Conservation (phyloP, 768 basidiomycete genomes). For the Mycena vitilis region DNA sequence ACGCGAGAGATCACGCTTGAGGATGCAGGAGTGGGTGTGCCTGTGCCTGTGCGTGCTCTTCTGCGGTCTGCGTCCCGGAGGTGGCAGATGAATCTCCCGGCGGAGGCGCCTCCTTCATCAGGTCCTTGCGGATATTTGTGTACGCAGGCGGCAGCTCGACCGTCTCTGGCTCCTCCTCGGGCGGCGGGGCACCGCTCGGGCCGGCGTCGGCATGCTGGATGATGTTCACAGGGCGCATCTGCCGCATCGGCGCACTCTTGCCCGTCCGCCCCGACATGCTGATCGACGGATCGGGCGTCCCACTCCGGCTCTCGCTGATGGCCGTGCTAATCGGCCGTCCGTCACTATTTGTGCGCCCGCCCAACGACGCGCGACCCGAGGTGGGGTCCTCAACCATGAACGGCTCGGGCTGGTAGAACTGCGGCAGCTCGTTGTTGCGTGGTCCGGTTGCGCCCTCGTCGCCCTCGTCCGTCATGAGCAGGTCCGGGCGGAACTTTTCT, state of each 20-base stretch:
- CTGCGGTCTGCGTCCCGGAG: too few species aligned
- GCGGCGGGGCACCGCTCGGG: constrained; percentile 50
- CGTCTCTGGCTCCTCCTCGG: constrained; percentile 68
- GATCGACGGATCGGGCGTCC: constrained; percentile 56
- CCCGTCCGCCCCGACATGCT: constrained; percentile 45
- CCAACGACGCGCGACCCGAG: constrained; percentile 50
- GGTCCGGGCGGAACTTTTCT: constrained; percentile 70
- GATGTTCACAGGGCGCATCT: constrained; percentile 79
- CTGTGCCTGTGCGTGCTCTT: not conserved
- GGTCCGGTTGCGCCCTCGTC: constrained; percentile 34
- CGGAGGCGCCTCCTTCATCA: not conserved
- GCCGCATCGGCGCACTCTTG: constrained; percentile 62
- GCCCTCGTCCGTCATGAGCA: constrained; percentile 70
- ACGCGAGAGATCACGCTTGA: not conserved
- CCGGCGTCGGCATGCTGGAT: constrained; percentile 91
- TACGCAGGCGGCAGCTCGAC: constrained; percentile 89
- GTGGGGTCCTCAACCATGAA: constrained; percentile 78
- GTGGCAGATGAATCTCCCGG: too few species aligned
- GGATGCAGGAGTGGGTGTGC: not conserved
- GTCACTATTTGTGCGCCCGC: constrained; percentile 41
- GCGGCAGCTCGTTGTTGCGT: constrained; percentile 64
- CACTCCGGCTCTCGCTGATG: constrained; percentile 53
- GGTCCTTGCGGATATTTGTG: constrained; percentile 64
- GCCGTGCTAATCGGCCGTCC: constrained; percentile 53
- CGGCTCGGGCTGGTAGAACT: constrained; percentile 82